Evolutionary conservation across 2,329 filamentous ascomycete genomes (phyloP), one percentile per base, ranked within the genome.

Genomic region (Beauveria caledonica): DNA sequence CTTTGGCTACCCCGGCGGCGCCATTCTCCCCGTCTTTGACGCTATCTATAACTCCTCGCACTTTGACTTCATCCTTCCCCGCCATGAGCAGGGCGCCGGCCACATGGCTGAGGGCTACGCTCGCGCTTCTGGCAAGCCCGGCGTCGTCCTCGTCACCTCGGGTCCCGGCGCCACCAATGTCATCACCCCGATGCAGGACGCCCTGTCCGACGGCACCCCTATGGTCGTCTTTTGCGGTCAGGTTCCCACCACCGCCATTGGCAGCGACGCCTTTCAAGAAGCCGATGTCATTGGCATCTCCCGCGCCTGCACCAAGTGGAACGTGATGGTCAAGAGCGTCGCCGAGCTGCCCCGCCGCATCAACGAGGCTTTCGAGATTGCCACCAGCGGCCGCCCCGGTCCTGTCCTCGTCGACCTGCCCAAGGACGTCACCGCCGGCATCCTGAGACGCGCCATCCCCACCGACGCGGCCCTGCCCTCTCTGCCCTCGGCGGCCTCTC

Each of bases 61-160:
- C 76, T 96, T 97, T 78, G 87, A 97, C 64, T 97, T 99, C 72
- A 86, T 97, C 74, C 86, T 97, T 9, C 94, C 94, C 33, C 86
- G 90, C 76, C 94, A 99, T 77, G 94, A 97, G 78, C 94, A 99
- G 77, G 94, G 94, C 66, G 94, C 94, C 62, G 94, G 94, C 65
- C 94, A 99, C 77, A 99, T 97, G 94, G 94, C 94, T 17, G 88
- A 97, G 77, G 94, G 94, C 58, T 97, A 97, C 73, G 94, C 94
- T 60, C 87, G 94, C 69, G 93, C 92, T 61, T 93, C 89, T 58
- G 94, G 94, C 68, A 92, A 92, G 78, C 92, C 92, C 62, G 94
- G 94, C 71, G 94, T 97, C 61, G 94, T 99, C 61, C 81, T 99
- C 63, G 94, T 99, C 65, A 99, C 94, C 42, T 97, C 94, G 13